Base-by-base conservation (phyloP, 768 basidiomycete genomes). In the Collybiopsis luxurians region DNA sequence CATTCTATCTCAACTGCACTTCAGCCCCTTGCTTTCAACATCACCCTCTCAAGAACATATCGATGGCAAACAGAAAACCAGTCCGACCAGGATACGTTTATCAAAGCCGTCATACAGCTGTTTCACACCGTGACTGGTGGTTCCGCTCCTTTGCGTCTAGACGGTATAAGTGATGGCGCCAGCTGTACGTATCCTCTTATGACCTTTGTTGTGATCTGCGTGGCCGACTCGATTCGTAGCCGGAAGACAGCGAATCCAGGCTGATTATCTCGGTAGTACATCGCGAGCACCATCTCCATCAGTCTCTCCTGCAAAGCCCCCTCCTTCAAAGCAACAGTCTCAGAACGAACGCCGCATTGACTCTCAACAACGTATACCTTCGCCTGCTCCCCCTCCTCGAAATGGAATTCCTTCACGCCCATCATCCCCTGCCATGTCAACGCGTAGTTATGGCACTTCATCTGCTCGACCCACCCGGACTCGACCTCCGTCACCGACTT, bases 21-120 rank as follows among this genome's bases (percentile, higher is more conserved):
- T 27, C 61, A 92, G 90, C 76, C 87, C 19, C 65, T 75, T 23
- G 73, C 78, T 19, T 90, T 96, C 72, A 90, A 87, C 64, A 78
- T 98, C 59, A 93, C 91, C 1, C 80, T 98, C 52, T 85, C 89
- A n/a, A 82, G 92, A 68, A 86, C 92, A 24, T 98, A 98, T 73
- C 80, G 76, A 68, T 98, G 95, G 95, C 81, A 87, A 66, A 90
- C 93, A 0, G 95, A 96, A 64, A 81, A 79, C 55, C 68, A 79
- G 30, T 67, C 67, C 24, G 94, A 98, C 63, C 95, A 96, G 68
- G 62, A 74, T 12, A 71, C 72, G 12, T 98, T 98, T 68, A 67
- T 97, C 48, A 77, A 79, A 39, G 77, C 87, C 1, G 62, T 89
- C 39, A 71, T 94, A 57, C 79, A 84, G 43, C 74, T 87, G 31